phyloP scores from a whole-genome alignment of 1,284 basidiomycete species.

The Phellopilus nigrolimitatus region DNA sequence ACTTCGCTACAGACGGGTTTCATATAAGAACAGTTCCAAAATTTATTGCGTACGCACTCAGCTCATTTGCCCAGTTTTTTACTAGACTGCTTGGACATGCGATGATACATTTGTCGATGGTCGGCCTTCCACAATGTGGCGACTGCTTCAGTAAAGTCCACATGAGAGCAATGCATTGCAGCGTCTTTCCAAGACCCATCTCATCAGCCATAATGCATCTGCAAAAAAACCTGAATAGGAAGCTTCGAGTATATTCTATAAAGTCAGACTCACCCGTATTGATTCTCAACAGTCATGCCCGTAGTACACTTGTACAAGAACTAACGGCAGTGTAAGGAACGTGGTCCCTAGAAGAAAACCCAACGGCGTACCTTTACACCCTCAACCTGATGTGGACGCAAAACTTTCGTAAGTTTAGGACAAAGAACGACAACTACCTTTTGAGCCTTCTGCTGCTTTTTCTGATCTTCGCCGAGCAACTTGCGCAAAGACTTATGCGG shows the following conservation, averaged over 20 bases:
- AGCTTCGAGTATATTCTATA: too few relatives aligned
- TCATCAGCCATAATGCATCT: conserved; percentile 97
- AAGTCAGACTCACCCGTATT: conserved; percentile 57
- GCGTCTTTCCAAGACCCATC: conserved; percentile 96
- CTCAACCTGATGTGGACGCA: conserved; percentile 97
- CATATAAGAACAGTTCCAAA: conserved; percentile 4
- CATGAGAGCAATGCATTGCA: conserved; percentile 94
- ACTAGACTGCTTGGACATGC: conserved; percentile 96
- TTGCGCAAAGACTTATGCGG: conserved; percentile 90
- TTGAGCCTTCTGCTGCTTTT: conserved; percentile 58
- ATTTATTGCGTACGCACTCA: conserved; percentile 49
- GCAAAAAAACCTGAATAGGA: not conserved
- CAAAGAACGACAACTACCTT: conserved; percentile 98
- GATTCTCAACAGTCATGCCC: conserved; percentile 87
- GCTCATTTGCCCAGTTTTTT: conserved; percentile 98
- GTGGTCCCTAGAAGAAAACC: conserved; percentile 13
- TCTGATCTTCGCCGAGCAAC: conserved; percentile 74
- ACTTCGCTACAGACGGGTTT: conserved; percentile 61
- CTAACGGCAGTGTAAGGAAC: conserved; percentile 35
- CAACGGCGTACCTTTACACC: conserved; percentile 79
- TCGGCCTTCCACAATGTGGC: conserved; percentile 77
- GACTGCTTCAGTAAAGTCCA: conserved; percentile 99
- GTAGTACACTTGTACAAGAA: conserved; percentile 96
- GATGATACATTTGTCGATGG: conserved; percentile 98
- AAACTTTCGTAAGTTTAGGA: conserved; percentile 79